Evolutionary conservation across 2,329 filamentous ascomycete genomes (phyloP), one percentile per base, ranked within the genome.

Genomic region (Cordyceps militaris): DNA sequence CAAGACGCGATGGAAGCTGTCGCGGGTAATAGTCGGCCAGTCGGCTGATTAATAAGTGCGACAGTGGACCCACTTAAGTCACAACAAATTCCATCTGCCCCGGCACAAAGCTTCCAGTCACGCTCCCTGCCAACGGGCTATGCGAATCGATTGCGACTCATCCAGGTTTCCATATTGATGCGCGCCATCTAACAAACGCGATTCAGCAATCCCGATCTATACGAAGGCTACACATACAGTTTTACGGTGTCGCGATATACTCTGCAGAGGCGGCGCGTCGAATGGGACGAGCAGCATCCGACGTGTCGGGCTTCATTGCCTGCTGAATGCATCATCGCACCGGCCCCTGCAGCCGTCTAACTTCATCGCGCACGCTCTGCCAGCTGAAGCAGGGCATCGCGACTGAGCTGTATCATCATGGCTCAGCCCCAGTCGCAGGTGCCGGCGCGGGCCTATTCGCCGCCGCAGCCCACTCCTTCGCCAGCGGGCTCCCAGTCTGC

Each of bases 381-480:
- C n/a, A 44, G 47, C 24, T 48, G 36, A 56, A 57, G 51, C 53
- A 34, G 28, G 42, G 57, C 32, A 50, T 23, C 34, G 49, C 36
- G 49, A 49, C 43, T 49, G 56, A 50, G 30, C 42, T 46, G 52
- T 32, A 28, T 32, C 55, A 62, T 63, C 63, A 83, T 86, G 83
- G 82, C 83, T 66, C 83, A 86, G 68, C 80, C 81, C 53, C 81
- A 84, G 63, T 73, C 76, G n/a, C 70, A 72, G 70, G 69, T 71
- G 63, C 74, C 79, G 53, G 77, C 79, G 57, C 78, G 79, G 63
- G 74, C 78, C 56, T 89, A 83, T 71, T 86, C 85, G 61, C 84
- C 84, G 63, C 79, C 81, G 30, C 85, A 82, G 58, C 79, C 79
- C 50, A 79, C 80, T 36, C 79, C 84, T 24, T 86, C 86, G 24